Evolutionary conservation across 345 rosid genomes (phyloP).

Genomic region (Litchi chinensis): DNA sequence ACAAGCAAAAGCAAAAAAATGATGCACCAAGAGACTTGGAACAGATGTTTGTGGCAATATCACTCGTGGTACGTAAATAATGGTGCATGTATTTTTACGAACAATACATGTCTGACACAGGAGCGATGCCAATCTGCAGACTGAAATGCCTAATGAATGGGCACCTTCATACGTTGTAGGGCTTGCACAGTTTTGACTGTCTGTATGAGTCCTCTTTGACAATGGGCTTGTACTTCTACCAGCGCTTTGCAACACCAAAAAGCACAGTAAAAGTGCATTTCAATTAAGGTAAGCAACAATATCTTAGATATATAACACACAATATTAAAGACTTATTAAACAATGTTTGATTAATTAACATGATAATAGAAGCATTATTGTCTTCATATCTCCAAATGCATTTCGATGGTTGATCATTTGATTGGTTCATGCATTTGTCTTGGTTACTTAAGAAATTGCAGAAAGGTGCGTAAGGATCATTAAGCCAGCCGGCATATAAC

Average conservation of each 20-base stretch:
- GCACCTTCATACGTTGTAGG: slow-evolving; percentile 19
- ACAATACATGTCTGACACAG: slow-evolving; percentile 69
- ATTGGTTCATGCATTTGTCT: background rate
- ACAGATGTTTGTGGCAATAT: slow-evolving; percentile 45
- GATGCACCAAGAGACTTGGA: slow-evolving; percentile 24
- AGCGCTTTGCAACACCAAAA: slow-evolving; percentile 58
- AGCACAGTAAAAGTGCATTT: background rate
- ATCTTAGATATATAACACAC: background rate
- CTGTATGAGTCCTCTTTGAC: slow-evolving; percentile 48
- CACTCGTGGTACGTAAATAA: slow-evolving; percentile 58
- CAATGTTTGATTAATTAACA: background rate
- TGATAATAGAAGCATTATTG: background rate
- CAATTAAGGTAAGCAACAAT: background rate
- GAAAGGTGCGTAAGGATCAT: background rate
- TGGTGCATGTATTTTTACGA: slow-evolving; percentile 58
- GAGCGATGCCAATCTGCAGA: slow-evolving; percentile 82
- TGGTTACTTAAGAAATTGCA: background rate
- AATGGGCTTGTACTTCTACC: slow-evolving; percentile 84
- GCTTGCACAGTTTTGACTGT: slow-evolving; percentile 25
- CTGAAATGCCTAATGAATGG: slow-evolving; percentile 53
- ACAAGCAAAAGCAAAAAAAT: too few relatives aligned
- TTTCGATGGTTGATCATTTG: background rate
- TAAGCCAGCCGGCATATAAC: background rate
- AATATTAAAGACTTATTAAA: background rate
- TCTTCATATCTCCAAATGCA: background rate